A percentile compares a stretch with the other conserved stretches of the same genome.
phyloP scores from a whole-genome alignment of 768 basidiomycete genomes.

The Psilocybe cubensis region DNA sequence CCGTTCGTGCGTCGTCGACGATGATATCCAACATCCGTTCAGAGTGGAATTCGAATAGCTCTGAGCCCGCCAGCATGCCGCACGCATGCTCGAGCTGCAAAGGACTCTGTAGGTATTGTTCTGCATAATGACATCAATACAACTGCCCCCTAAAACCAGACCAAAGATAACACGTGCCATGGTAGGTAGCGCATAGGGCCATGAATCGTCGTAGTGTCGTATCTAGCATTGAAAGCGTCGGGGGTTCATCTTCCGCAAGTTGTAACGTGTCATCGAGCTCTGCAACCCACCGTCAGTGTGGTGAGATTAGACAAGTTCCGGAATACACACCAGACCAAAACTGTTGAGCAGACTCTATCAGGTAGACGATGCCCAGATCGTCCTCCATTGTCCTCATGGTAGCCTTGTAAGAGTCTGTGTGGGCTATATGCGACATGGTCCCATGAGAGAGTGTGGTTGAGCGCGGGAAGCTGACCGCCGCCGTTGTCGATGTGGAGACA shows the following conservation, averaged over 20 bases:
- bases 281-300: constrained; percentile 32
- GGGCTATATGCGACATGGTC: constrained; percentile 29
- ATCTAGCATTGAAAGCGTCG: constrained; percentile 78
- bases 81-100: constrained; percentile 87
- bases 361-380: constrained; percentile 79
- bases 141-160: neutral
- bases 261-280: constrained; percentile 87
- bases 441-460: constrained; percentile 22
- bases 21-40: constrained; percentile 89
- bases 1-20: constrained; percentile 67
- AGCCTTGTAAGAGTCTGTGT: constrained; percentile 26
- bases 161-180: constrained; percentile 57
- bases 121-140: constrained; percentile 34
- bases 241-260: constrained; percentile 61
- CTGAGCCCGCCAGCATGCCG: constrained; percentile 74
- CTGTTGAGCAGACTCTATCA: constrained; percentile 82
- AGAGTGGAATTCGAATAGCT: constrained; percentile 89
- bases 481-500: constrained; percentile 17
- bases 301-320: neutral
- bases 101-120: constrained; percentile 84
- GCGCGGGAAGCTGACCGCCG: constrained; percentile 13
- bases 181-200: constrained; percentile 81
- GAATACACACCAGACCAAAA: constrained; percentile 82
- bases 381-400: constrained; percentile 56
- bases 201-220: constrained; percentile 77